phyloP scores from a whole-genome alignment of 2,329 filamentous ascomycete species.

The Verticillium nonalfalfae region DNA sequence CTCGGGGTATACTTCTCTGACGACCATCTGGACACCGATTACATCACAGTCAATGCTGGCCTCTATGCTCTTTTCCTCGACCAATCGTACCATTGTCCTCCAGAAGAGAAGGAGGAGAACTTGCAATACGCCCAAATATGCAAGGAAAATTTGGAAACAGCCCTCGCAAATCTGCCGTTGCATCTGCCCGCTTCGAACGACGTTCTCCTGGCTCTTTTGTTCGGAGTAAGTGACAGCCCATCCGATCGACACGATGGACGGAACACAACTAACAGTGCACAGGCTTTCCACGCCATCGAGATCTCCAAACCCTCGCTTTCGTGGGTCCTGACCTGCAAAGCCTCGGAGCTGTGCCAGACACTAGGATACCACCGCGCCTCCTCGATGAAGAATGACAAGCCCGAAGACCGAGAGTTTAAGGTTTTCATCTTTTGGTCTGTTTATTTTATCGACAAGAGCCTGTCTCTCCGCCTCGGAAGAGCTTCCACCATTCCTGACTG shows the following conservation, averaged over 20 bases:
- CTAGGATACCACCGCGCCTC: constrained; percentile 21
- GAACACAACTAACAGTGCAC: not conserved
- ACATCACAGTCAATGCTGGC: constrained; percentile 25
- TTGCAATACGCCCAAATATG: constrained; percentile 16
- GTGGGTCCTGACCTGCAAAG: constrained; percentile 22
- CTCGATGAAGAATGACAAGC: constrained; percentile 17
- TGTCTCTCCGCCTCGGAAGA: constrained; percentile 48
- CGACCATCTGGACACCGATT: constrained; percentile 22
- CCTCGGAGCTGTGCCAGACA: constrained; percentile 22
- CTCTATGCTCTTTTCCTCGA: constrained; percentile 23
- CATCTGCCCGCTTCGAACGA: constrained; percentile 22
- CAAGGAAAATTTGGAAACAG: constrained; percentile 22
- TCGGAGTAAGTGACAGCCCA: constrained; percentile 10
- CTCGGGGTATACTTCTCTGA: constrained; percentile 24
- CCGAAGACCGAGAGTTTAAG: constrained; percentile 22
- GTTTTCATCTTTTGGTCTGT: constrained; percentile 48
- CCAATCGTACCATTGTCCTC: constrained; percentile 5
- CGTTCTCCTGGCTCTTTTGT: constrained; percentile 15
- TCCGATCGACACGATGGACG: too few relatives aligned
- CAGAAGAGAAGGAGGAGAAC: constrained; percentile 15
- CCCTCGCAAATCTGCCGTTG: constrained; percentile 21
- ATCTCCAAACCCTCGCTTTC: constrained; percentile 23
- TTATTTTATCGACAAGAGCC: constrained; percentile 49
- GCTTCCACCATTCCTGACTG: constrained; percentile 49
- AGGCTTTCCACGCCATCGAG: constrained; percentile 24